Evolutionary conservation across 768 basidiomycete genomes (phyloP), one percentile per base, ranked within the genome.

Genomic region (Pleurotus citrinopileatus): DNA sequence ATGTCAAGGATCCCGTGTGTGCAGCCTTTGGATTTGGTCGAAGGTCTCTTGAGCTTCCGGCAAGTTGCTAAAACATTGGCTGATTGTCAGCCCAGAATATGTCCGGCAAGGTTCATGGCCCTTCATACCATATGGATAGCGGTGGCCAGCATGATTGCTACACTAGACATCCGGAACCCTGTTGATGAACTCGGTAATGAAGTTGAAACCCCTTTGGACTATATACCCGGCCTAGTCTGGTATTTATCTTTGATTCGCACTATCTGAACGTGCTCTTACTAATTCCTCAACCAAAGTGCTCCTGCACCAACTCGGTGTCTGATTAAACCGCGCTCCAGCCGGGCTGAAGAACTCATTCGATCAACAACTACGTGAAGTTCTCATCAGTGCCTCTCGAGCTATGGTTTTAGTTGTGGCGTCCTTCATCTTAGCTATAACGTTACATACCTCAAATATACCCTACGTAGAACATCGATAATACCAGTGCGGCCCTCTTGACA

Each of bases 11-110:
- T 27, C 52, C 52, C 25, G 26, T 36, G 6, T 13, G 27, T 12
- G 52, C 52, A 2, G 52, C 52, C 4, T 53, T 53, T 5, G 52
- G 52, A 4, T 53, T 42, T 22, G 52, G 52, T 13, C 37, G 52
- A 22, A 53, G 52, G 52, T n/a, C n/a, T n/a, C n/a, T n/a, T 53
- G 38, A 43, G 19, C 20, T 38, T 8, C 10, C 22, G 10, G 32
- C 7, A 8, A 10, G 9, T 34, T 34, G 32, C 32, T 34, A 34
- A 34, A 34, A 34, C 32, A 34, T 10, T 34, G 32, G 32, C 32
- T 3, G n/a, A 34, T n/a, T 34, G n/a, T 34, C 15, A 20, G 20
- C 17, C 13, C 20, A 53, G 52, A 25, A 53, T 53, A 22, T 53
- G 52, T 28, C 52, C 52, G n/a, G 52, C 25, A 5, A 13, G 52